A percentile compares a stretch with the other conserved stretches of the same genome.
phyloP scores from a whole-genome alignment of 2,329 filamentous ascomycete genomes.

The Fulvia fulva region DNA sequence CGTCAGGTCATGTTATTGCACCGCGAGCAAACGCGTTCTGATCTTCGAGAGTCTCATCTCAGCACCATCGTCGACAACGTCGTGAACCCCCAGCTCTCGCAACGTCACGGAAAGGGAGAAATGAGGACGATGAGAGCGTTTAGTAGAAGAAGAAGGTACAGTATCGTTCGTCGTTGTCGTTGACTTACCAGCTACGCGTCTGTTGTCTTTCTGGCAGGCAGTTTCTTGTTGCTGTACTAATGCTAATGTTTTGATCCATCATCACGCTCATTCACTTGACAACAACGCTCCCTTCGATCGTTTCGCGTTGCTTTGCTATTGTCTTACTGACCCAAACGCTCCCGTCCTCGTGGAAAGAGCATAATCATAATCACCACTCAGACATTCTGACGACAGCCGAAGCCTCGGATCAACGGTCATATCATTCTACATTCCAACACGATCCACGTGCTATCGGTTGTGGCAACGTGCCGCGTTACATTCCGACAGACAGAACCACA shows the following conservation, averaged over 20 bases:
- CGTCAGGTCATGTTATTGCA: background rate
- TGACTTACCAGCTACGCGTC: background rate
- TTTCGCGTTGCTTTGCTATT: background rate
- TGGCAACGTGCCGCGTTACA: background rate
- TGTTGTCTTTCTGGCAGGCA: background rate
- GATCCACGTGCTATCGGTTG: slow-evolving; percentile 1
- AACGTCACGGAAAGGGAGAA: background rate
- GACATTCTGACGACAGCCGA: background rate
- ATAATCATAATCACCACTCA: background rate
- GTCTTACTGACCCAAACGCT: background rate
- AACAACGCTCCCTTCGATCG: background rate
- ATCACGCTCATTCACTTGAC: background rate
- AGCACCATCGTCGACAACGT: slow-evolving; percentile 6
- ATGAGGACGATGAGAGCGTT: slow-evolving; percentile 5
- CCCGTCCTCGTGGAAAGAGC: background rate
- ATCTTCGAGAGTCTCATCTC: slow-evolving; percentile 3
- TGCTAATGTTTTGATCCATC: background rate
- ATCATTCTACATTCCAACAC: background rate
- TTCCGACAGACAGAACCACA: background rate
- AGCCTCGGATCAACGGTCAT: background rate
- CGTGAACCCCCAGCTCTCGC: slow-evolving; percentile 1
- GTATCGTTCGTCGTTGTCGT: background rate
- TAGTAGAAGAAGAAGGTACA: background rate
- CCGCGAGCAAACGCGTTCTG: background rate
- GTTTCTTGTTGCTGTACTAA: slow-evolving; percentile 2